These are phyloP conservation scores for Scenedesmus sp. DNA, from an alignment of 163 green algal species.

Conservation along the genomic window DNA sequence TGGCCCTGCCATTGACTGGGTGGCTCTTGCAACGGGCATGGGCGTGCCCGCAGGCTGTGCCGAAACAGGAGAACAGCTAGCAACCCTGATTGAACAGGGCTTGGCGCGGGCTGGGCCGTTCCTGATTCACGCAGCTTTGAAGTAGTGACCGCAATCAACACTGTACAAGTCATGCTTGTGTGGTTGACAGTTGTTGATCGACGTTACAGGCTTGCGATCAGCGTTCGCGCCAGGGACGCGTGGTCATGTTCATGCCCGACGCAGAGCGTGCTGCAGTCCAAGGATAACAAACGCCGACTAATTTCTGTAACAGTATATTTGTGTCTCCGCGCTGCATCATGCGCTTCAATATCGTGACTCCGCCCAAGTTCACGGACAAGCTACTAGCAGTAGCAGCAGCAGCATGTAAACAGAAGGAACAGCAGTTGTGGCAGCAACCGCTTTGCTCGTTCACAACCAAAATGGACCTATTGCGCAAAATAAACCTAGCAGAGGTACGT, in stretches of 20 bases:
- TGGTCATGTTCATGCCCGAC: neutral
- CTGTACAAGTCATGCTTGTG: too few relatives aligned
- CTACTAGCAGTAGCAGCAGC: neutral
- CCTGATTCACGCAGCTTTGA: conserved; percentile 59
- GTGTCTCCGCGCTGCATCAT: neutral
- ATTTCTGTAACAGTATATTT: neutral
- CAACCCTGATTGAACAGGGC: conserved; percentile 36
- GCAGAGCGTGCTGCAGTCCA: neutral
- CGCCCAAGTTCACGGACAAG: neutral
- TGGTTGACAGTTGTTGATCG: neutral
- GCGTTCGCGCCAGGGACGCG: neutral
- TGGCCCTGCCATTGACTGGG: conserved; percentile 83
- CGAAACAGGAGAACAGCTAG: conserved; percentile 68
- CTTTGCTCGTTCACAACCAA: neutral
- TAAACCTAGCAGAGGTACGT: neutral
- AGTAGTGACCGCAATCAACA: neutral
- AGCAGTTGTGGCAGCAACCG: neutral
- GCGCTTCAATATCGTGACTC: neutral
- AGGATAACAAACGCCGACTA: neutral
- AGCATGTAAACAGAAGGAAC: neutral
- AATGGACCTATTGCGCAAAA: neutral
- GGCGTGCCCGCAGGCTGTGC: conserved; percentile 73
- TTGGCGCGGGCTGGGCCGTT: conserved; percentile 53
- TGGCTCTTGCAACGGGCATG: conserved; percentile 80
- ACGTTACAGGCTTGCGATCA: neutral